These are phyloP conservation scores for Saccharomyces jurei DNA, from an alignment of 805 yeast genomes.

Conservation along the genomic window DNA sequence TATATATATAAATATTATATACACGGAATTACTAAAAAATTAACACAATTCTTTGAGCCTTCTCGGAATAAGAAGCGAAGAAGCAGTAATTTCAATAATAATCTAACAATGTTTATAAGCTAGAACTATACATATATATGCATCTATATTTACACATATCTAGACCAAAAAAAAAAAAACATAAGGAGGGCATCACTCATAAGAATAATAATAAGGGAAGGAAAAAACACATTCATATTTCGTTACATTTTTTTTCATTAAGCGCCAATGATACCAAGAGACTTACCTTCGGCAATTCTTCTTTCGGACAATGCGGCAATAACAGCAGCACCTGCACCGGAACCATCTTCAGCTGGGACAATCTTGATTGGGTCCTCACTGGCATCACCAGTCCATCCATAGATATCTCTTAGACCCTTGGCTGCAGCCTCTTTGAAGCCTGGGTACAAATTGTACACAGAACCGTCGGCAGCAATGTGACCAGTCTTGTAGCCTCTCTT, in stretches of 20 bases:
- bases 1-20: not conserved
- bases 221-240: not conserved
- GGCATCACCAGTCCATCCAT: conserved; percentile 55
- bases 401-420: conserved; percentile 77
- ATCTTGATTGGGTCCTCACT: conserved; percentile 68
- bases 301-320: conserved; percentile 90
- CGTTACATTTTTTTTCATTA: conserved; percentile 1
- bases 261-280: conserved; percentile 45
- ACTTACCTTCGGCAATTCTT: conserved; percentile 62
- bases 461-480: conserved; percentile 95
- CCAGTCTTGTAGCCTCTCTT: conserved; percentile 72
- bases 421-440: conserved; percentile 86
- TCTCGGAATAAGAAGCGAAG: not conserved
- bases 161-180: not conserved
- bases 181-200: not conserved
- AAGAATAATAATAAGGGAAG: not conserved
- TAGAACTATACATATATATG: not conserved
- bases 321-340: conserved; percentile 97
- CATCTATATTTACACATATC: not conserved
- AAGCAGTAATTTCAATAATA: not conserved
- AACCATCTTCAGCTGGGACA: conserved; percentile 95
- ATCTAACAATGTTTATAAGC: not conserved
- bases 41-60: not conserved
- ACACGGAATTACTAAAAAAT: not conserved
- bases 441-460: conserved; percentile 91